Percentiles rank a stretch among this genome's conserved stretches.
Evolutionary conservation across 2,329 filamentous ascomycete genomes (phyloP).

Genomic region (Bipolaris oryzae): DNA sequence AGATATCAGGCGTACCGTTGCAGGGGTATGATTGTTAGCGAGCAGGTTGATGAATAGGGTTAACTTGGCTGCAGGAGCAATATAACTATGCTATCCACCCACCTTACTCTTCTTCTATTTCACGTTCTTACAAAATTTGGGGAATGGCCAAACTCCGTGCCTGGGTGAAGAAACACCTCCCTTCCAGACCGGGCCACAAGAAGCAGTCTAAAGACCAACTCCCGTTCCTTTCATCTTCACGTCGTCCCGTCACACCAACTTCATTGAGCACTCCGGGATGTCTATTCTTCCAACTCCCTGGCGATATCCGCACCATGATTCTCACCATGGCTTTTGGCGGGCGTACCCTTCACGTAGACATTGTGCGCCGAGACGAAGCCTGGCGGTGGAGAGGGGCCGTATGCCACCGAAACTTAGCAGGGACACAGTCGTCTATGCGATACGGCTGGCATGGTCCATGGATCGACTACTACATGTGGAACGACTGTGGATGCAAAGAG

Average conservation of each 20-base stretch:
- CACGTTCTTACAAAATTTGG: no score
- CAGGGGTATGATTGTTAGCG: no score
- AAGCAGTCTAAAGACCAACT: not conserved
- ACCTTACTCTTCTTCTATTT: no score
- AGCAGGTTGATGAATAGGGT: no score
- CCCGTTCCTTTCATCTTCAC: constrained; percentile 6
- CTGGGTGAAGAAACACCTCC: constrained; percentile 2
- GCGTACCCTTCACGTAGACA: constrained; percentile 12
- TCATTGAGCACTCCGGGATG: constrained; percentile 5
- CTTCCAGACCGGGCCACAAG: not conserved
- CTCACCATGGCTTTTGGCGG: constrained; percentile 6
- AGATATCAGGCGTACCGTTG: no score
- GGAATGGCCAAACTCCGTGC: not conserved
- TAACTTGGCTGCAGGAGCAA: no score
- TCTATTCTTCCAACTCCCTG: constrained; percentile 14
- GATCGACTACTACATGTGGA: not conserved
- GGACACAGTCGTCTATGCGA: not conserved
- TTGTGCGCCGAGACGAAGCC: not conserved
- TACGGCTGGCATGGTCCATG: not conserved
- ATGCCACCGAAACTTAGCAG: not conserved
- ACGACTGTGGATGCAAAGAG: no score
- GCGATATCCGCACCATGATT: constrained; percentile 11
- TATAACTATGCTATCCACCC: no score
- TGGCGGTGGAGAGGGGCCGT: constrained; percentile 13
- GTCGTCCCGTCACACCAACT: constrained; percentile 7